These are phyloP conservation scores for Cyphellophora attinorum DNA, from an alignment of 2,329 filamentous ascomycete genomes.

Conservation along the genomic window DNA sequence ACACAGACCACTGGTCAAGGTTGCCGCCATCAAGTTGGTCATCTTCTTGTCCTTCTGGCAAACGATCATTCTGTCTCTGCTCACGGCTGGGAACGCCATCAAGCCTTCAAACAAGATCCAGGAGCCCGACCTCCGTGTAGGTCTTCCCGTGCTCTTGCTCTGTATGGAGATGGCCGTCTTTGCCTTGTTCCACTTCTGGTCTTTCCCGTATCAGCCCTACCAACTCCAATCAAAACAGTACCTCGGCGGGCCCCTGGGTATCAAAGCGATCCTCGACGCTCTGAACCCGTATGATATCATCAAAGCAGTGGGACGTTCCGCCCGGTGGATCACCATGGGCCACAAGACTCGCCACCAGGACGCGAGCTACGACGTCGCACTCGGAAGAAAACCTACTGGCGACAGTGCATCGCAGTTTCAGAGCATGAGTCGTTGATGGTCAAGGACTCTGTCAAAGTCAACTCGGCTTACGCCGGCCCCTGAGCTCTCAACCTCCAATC, in stretches of 20 bases:
- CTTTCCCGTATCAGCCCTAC: slow-evolving; percentile 71
- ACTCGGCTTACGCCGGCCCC: too few relatives aligned
- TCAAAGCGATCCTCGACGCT: slow-evolving; percentile 59
- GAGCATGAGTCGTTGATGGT: too few relatives aligned
- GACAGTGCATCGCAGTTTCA: too few relatives aligned
- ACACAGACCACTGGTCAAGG: slow-evolving; percentile 67
- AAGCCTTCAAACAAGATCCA: slow-evolving; percentile 53
- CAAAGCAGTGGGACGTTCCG: slow-evolving; percentile 67
- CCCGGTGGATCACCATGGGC: slow-evolving; percentile 73
- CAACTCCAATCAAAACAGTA: slow-evolving; percentile 41
- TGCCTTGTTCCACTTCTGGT: slow-evolving; percentile 67
- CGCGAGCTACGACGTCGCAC: slow-evolving; percentile 26
- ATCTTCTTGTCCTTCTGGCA: slow-evolving; percentile 93
- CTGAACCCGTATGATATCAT: slow-evolving; percentile 75
- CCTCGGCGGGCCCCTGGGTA: slow-evolving; percentile 54
- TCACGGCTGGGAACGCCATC: slow-evolving; percentile 54
- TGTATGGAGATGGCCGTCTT: slow-evolving; percentile 82
- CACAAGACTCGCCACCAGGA: slow-evolving; percentile 40
- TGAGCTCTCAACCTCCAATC: too few relatives aligned
- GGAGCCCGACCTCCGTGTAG: slow-evolving; percentile 69
- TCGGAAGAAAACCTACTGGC: slow-evolving; percentile 20
- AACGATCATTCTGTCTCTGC: slow-evolving; percentile 49
- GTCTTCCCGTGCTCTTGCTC: slow-evolving; percentile 66
- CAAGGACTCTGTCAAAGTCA: too few relatives aligned
- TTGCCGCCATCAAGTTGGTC: slow-evolving; percentile 79